Base-by-base conservation (phyloP, 2,329 filamentous ascomycete species). In the Capronia epimyces region DNA sequence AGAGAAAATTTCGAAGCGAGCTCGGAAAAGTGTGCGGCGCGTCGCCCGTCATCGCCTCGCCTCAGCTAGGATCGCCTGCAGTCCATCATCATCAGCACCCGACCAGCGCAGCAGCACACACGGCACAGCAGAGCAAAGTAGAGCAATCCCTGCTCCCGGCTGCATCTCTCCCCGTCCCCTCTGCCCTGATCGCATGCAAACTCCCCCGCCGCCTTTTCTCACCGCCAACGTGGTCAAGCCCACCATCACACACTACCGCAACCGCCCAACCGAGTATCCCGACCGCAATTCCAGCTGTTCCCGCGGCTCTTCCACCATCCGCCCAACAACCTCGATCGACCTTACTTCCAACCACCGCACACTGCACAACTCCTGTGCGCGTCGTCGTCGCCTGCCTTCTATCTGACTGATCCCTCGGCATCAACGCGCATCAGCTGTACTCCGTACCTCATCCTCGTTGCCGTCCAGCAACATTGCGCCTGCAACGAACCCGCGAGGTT, bases 41-140 rank as follows among this genome's bases (percentile, higher is more conserved):
- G 34, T 37, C 34, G 34, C 34, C 34, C 6, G 34, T 50, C 50
- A 56, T 56, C 53, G 20, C 16, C n/a, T 37, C 18, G 12, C n/a
- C 34, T 37, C 18, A 18, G 7, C 13, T 10, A n/a, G 29, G n/a
- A n/a, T 32, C 7, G 29, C 29, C 34, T 37, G 34, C 34, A 15
- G n/a, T 5, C 13, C 8, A 4, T 37, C 34, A 20, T 37, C 34
- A 37, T 20, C 7, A 37, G 6, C 34, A 37, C 5, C 34, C 12
- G 5, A n/a, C 31, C 9, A 13, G 5, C 5, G 31, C 31, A 34
- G 13, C 31, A 34, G 15, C 31, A 13, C 31, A 34, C 9, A 34
- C 31, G 31, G 9, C 13, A 13, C 31, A 34, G 6, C 31, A 16
- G 4, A 37, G 16, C 34, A 37, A 18, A 7, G 29, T 12, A 27